Percentiles rank a stretch among this genome's conserved stretches.
phyloP scores from a whole-genome alignment of 225 moss, liverwort and hornwort genomes.

The Polytrichum formosum region DNA sequence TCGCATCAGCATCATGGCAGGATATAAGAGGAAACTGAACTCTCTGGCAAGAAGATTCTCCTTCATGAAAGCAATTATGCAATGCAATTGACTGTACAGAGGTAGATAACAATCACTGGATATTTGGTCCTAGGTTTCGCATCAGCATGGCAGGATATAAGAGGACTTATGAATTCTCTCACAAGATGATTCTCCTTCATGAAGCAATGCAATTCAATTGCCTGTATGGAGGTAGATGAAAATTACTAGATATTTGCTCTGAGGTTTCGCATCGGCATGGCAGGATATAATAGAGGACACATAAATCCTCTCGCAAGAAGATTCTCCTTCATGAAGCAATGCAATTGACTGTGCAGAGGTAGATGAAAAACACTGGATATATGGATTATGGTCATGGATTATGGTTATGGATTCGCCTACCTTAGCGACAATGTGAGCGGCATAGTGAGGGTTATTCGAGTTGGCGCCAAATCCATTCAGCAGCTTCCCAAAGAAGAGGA shows the following conservation, averaged over 20 bases:
- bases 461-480: slow-evolving; percentile 37
- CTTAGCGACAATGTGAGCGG: slow-evolving; percentile 23
- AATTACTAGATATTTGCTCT: too few species aligned
- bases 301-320: too few species aligned
- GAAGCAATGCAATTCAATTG: too few species aligned
- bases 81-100: too few species aligned
- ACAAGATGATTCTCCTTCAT: neutral
- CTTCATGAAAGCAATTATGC: too few species aligned
- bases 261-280: too few species aligned
- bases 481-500: slow-evolving; percentile 31
- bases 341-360: neutral
- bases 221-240: too few species aligned
- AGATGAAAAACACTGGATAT: neutral
- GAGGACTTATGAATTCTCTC: neutral
- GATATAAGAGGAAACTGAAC: neutral
- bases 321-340: too few species aligned
- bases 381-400: neutral
- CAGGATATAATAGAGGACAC: too few species aligned
- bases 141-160: too few species aligned
- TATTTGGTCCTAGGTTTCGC: too few species aligned
- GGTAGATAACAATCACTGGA: too few species aligned
- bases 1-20: neutral
- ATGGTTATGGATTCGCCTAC: slow-evolving; percentile 6
- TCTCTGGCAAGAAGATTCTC: neutral
- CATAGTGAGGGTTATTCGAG: neutral